Conservation (phyloP, 2,329 filamentous ascomycete genomes). For the Talaromyces sp. region DNA sequence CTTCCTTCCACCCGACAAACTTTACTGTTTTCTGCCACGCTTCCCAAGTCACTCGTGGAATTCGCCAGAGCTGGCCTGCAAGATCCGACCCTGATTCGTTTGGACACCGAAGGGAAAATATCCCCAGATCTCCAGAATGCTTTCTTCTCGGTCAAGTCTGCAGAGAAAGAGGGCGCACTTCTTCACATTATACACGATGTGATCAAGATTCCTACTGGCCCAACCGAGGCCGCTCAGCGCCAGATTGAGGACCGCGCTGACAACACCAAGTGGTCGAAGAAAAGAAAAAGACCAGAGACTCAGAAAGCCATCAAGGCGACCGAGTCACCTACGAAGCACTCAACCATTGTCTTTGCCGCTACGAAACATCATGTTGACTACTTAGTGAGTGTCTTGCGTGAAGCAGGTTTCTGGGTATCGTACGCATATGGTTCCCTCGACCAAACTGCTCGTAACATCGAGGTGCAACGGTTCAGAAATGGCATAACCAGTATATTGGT, state of each 20-base stretch:
- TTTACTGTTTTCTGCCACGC: slow-evolving; percentile 86
- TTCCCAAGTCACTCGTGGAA: slow-evolving; percentile 90
- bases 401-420: slow-evolving; percentile 81
- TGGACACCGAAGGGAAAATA: slow-evolving; percentile 93
- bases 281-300: slow-evolving; percentile 45
- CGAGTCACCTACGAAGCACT: slow-evolving; percentile 77
- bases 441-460: slow-evolving; percentile 84
- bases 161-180: slow-evolving; percentile 88
- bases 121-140: slow-evolving; percentile 93
- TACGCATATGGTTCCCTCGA: slow-evolving; percentile 94
- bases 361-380: slow-evolving; percentile 99
- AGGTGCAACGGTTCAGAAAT: slow-evolving; percentile 81
- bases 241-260: slow-evolving; percentile 37
- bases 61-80: slow-evolving; percentile 91
- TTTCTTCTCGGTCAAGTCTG: slow-evolving; percentile 88
- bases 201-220: slow-evolving; percentile 78
- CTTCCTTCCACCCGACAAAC: slow-evolving; percentile 82
- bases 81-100: slow-evolving; percentile 80
- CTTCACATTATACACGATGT: slow-evolving; percentile 84
- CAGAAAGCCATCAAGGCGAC: slow-evolving; percentile 47
- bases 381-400: slow-evolving; percentile 68
- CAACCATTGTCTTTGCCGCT: slow-evolving; percentile 89
- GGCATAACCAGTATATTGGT: slow-evolving; percentile 86
- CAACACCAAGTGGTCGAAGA: slow-evolving; percentile 35
- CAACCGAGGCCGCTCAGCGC: slow-evolving; percentile 47